These are phyloP conservation scores for Calendula officinalis DNA, from an alignment of 129 eudicot genomes.

Conservation along the genomic window DNA sequence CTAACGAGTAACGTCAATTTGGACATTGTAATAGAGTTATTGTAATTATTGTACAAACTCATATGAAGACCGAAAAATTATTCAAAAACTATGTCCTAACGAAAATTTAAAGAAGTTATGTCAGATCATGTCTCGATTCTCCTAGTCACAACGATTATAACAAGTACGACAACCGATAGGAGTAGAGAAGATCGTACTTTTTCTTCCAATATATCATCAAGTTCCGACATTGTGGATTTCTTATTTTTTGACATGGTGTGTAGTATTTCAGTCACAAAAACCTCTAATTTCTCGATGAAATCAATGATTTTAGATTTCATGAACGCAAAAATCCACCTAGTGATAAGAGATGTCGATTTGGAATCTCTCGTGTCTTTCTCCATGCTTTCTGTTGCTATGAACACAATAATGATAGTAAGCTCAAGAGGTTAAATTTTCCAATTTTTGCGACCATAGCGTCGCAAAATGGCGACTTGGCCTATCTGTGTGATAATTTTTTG, in stretches of 20 bases:
- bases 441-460: background rate
- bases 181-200: slow-evolving; percentile 53
- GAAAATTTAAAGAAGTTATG: background rate
- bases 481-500: background rate
- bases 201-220: slow-evolving; percentile 38
- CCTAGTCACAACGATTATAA: slow-evolving; percentile 54
- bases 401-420: background rate
- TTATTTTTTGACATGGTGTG: background rate
- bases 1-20: too few relatives aligned
- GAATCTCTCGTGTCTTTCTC: slow-evolving; percentile 19
- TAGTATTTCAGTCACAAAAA: slow-evolving; percentile 19
- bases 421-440: background rate
- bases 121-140: slow-evolving; percentile 27
- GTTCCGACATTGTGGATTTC: slow-evolving; percentile 28
- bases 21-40: too few relatives aligned
- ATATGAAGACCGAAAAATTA: background rate
- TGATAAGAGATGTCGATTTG: slow-evolving; percentile 31
- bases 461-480: background rate
- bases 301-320: slow-evolving; percentile 39
- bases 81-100: background rate
- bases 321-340: slow-evolving; percentile 47
- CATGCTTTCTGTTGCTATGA: slow-evolving; percentile 26
- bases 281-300: slow-evolving; percentile 38
- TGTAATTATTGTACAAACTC: background rate
- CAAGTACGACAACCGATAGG: slow-evolving; percentile 47